A percentile compares a stretch with the other conserved stretches of the same genome.
Evolutionary conservation across 495 filamentous ascomycete genomes (phyloP).

Genomic region (Daldinia concentrica): DNA sequence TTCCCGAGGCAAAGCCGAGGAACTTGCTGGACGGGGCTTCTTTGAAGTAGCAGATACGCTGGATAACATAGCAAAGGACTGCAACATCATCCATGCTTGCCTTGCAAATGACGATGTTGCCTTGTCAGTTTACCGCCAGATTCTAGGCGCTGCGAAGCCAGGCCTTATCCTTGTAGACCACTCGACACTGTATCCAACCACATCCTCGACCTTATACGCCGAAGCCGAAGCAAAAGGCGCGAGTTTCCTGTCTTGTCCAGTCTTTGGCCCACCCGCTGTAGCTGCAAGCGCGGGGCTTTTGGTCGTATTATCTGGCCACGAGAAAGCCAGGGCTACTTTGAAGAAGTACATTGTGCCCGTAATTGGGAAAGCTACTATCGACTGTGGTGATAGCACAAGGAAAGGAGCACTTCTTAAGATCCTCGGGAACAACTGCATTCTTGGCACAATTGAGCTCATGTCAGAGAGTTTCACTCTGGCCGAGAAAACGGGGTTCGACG

Average conservation of each 20-base stretch:
- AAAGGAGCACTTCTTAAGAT: conserved; percentile 9
- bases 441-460: conserved; percentile 20
- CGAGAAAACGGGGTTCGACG: conserved; percentile 16
- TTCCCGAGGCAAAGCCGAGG: conserved; percentile 14
- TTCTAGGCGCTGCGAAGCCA: not conserved
- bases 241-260: not conserved
- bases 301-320: not conserved
- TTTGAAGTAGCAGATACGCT: not conserved
- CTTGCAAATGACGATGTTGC: not conserved
- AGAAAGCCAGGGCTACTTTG: not conserved
- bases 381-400: not conserved
- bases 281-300: not conserved
- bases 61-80: not conserved
- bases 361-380: not conserved
- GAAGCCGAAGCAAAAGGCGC: not conserved
- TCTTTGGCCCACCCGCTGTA: not conserved
- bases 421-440: conserved; percentile 16
- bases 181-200: not conserved
- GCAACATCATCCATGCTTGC: not conserved
- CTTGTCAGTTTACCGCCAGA: not conserved
- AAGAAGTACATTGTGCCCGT: not conserved
- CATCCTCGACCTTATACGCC: not conserved
- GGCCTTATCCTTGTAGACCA: not conserved
- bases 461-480: conserved; percentile 22
- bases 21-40: not conserved